Base-by-base conservation (phyloP, 129 eudicot genomes). In the Solidago caesia region DNA sequence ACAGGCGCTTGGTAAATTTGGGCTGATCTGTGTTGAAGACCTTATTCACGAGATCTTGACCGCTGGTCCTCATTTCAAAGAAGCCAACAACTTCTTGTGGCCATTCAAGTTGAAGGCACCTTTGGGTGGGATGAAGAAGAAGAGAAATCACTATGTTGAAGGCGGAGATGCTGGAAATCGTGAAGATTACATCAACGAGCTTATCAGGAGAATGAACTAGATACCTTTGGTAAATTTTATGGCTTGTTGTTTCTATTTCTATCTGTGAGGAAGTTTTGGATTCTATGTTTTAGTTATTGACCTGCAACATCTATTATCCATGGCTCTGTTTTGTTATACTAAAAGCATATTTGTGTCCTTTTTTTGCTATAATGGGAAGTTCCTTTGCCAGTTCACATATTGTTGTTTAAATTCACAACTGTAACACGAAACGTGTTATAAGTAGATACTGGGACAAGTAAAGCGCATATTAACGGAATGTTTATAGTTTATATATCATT, bases 101-200 rank as follows among this genome's bases (percentile, higher is more conserved):
- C 92, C 92, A 52, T 90, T 90, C 74, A 83, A 90, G 64, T 82
- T 90, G 27, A 85, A 72, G 64, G 93, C 96, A 33, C 96, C 96
- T 21, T 74, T 90, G 84, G 93, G 96, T 69, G 93, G 96, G 21
- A 53, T 87, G 65, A 84, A 85, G 82, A 90, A 84, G 83, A 90
- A 90, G 85, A 83, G 93, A 70, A 91, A 86, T 44, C 97, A 91
- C 82, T 90, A 87, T 44, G 91, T 90, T 39, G 96, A 90, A 81
- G 96, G 92, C 4, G 96, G 96, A 26, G 93, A 90, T 80, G 97
- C 97, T 70, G 97, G 97, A 74, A 91, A 88, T 15, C 87, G 94
- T n/a, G 94, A 91, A 78, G 89, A 82, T 66, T 84, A 61, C 79
- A 86, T 88, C 73, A 91, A 91, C 21, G 88, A 88, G 76, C 97